These are phyloP conservation scores for Phylloporus arenicola DNA, from an alignment of 768 basidiomycete genomes.

Conservation along the genomic window DNA sequence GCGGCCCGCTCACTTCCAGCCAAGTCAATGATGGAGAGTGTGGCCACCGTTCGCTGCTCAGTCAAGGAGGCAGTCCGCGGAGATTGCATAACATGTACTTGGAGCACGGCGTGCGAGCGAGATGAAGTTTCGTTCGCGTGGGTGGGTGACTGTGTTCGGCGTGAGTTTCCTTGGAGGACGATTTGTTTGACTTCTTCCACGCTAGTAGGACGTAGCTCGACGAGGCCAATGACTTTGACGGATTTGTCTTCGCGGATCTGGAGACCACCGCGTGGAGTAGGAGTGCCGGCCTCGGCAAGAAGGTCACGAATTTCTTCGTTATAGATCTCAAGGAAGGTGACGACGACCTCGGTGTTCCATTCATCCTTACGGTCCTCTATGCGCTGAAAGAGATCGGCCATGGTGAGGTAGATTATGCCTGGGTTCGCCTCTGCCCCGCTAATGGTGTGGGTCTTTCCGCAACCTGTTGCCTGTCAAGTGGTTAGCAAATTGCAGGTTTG, in stretches of 20 bases:
- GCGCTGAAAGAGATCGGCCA: conserved; percentile 92
- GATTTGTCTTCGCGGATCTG: conserved; percentile 92
- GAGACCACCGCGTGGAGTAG: conserved; percentile 73
- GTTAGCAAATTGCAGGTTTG: conserved; percentile 8
- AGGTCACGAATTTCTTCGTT: conserved; percentile 98
- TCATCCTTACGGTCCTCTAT: conserved; percentile 87
- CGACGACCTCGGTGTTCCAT: conserved; percentile 79
- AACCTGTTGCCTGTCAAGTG: conserved; percentile 87
- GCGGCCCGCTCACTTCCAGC: conserved; percentile 97
- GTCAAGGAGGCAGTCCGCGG: conserved; percentile 81
- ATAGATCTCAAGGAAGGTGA: conserved; percentile 98
- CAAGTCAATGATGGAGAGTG: conserved; percentile 95
- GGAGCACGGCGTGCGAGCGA: conserved; percentile 94
- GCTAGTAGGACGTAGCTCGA: conserved; percentile 70
- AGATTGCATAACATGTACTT: conserved; percentile 87
- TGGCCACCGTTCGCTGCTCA: conserved; percentile 79
- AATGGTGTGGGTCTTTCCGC: conserved; percentile 99
- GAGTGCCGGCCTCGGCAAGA: conserved; percentile 64
- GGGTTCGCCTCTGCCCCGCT: conserved; percentile 85
- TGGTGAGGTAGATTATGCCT: conserved; percentile 93
- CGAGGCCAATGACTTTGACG: conserved; percentile 84
- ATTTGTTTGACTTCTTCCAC: conserved; percentile 95
- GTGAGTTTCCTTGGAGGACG: conserved; percentile 81
- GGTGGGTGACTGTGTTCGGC: conserved; percentile 89
- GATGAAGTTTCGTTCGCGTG: conserved; percentile 97